Evolutionary conservation across 2,329 filamentous ascomycete species (phyloP), one percentile per base, ranked within the genome.

Genomic region (Emergomyces pasteurianus): DNA sequence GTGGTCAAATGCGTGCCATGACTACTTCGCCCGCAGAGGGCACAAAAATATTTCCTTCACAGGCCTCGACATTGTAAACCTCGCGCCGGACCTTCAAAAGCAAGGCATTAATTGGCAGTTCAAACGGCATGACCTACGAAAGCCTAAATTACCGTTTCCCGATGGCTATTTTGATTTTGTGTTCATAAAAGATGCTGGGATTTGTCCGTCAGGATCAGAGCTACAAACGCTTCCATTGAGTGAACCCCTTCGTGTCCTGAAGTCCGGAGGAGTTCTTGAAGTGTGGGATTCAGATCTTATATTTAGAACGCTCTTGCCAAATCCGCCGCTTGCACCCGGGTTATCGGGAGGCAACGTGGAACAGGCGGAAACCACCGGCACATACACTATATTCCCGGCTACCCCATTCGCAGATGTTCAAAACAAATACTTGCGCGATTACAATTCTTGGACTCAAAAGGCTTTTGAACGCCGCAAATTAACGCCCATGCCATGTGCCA

Each of bases 231-330:
- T 73, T 28, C 75, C 83, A n/a, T 71, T 86, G 62, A 87, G 89
- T 65, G 90, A 96, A 70, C 87, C 86, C 63, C 77, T 92, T 53
- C 87, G 92, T 21, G 76, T 95, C 14, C 78, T 96, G 42, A 85
- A 82, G 65, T 86, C 88, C 0, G 90, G 89, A 18, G 92, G 92
- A 4, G 84, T 85, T 1, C 70, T 96, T 31, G 92, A 96, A 71
- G 80, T 95, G 18, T 96, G 92, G 92, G 92, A 96, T 65, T 87
- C 87, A 5, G 92, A 96, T 74, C 85, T 91, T 70, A 83, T 87
- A 14, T 84, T 96, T 65, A 87, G 92, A 66, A 92, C 91, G 72
- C 80, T 97, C 34, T 80, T 90, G 58, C 89, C 90, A 2, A 89
- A 94, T 70, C 84, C 88, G 1, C 85, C 86, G 2, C 81, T 81